A percentile compares a stretch with the other conserved stretches of the same genome.
These are phyloP conservation scores for Cladosporium halotolerans DNA, from an alignment of 2,329 filamentous ascomycete genomes.

Conservation along the genomic window DNA sequence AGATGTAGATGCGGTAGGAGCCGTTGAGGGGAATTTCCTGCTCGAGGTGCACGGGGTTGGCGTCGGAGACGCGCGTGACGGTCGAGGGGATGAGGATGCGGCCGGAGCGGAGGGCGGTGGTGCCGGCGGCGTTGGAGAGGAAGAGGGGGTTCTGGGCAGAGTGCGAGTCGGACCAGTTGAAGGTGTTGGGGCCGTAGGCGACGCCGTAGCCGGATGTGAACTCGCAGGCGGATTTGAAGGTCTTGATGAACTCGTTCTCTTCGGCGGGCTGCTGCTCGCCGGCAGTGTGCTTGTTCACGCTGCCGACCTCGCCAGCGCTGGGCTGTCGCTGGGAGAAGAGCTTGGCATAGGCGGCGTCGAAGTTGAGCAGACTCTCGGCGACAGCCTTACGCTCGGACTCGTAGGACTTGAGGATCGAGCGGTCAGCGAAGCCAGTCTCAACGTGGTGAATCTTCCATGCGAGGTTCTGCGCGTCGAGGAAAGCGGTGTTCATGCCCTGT, in stretches of 20 bases:
- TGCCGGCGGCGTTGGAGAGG: constrained; percentile 47
- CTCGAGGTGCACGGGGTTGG: constrained; percentile 84
- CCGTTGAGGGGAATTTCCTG: constrained; percentile 86
- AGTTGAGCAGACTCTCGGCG: constrained; percentile 75
- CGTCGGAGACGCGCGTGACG: constrained; percentile 80
- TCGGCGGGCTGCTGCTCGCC: constrained; percentile 32
- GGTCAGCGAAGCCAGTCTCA: constrained; percentile 71
- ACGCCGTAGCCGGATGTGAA: constrained; percentile 92
- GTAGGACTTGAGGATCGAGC: constrained; percentile 73
- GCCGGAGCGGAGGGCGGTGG: constrained; percentile 64
- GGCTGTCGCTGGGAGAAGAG: constrained; percentile 77
- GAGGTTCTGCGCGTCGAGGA: constrained; percentile 68
- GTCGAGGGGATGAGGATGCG: constrained; percentile 70
- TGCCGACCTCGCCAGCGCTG: constrained; percentile 64
- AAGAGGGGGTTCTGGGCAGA: constrained; percentile 65
- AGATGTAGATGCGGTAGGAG: constrained; percentile 78
- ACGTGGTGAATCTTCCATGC: constrained; percentile 96
- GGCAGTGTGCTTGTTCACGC: constrained; percentile 51
- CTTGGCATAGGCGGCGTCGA: constrained; percentile 84
- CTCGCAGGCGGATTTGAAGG: constrained; percentile 85
- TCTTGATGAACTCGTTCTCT: constrained; percentile 78
- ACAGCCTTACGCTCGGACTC: constrained; percentile 79
- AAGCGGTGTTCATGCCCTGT: constrained; percentile 58
- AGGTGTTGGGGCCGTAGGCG: constrained; percentile 69
- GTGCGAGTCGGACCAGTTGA: constrained; percentile 77